Evolutionary conservation across 129 eudicot species (phyloP), one percentile per base, ranked within the genome.

Genomic region (Tagetes patula): DNA sequence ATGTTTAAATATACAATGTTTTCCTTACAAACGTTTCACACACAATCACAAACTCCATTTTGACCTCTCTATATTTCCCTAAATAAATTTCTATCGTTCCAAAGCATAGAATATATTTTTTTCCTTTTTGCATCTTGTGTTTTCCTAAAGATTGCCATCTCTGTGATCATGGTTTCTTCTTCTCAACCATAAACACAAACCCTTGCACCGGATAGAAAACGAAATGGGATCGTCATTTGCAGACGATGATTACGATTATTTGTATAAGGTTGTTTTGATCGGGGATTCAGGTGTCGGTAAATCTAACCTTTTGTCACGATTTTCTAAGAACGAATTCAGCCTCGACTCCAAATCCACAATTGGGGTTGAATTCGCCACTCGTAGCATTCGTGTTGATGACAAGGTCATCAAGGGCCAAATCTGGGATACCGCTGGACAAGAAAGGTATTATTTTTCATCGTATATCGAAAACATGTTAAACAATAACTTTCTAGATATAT

Each of bases 401-500:
- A 78, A 78, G 62, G 34, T 33, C 60, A 38, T 78, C 53, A 78
- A 78, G 60, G 82, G 82, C 30, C 82, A 78, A 72, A 72, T 78
- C n/a, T 78, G 73, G 82, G 82, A 78, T 72, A 78, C 82, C 40
- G 77, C 82, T 6, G 82, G 82, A 53, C 82, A 78, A 78, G 82
- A 78, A 72, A 78, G 82, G 82, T 78, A 71, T 54, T 36, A 14
- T 14, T 61, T 9, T 42, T 73, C 32, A 14, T 74, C 0, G 1
- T 46, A 46, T 1, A 30, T 70, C 11, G 1, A 55, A 55, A 55
- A 40, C 42, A 71, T 68, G 59, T 68, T 64, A 46, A 41, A 42
- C 52, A 8, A 41, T 53, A 8, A 53, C 14, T 6, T 11, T 2
- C 8, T n/a, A 4, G 58, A 9, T 10, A 48, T 4, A 39, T 2